Conservation (phyloP, 106 monocot species). For the Phalaenopsis aphrodite region DNA sequence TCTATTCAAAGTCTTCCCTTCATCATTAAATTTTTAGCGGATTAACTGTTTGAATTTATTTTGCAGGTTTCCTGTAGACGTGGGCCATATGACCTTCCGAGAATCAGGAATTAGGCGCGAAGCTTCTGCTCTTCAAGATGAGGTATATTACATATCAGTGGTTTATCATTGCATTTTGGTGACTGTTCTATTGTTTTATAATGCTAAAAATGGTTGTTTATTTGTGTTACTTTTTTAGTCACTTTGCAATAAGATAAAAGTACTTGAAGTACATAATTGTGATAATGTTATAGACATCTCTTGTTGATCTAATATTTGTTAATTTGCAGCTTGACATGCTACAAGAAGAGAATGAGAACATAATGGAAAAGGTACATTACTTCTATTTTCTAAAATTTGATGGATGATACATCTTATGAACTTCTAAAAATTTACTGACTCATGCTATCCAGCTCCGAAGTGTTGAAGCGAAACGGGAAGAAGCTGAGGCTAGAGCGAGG, state of each 20-base stretch:
- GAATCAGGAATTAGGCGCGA: constrained; percentile 46
- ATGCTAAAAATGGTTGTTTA: background rate
- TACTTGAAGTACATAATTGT: constrained; percentile 1
- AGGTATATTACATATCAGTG: constrained; percentile 34
- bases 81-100: constrained; percentile 23
- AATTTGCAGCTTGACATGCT: constrained; percentile 71
- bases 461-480: constrained; percentile 49
- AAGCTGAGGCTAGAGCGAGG: constrained; percentile 59
- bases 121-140: constrained; percentile 61
- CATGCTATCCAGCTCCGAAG: constrained; percentile 34
- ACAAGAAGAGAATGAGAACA: constrained; percentile 72
- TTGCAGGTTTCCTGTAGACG: constrained; percentile 41
- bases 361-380: constrained; percentile 51
- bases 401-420: background rate
- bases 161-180: background rate
- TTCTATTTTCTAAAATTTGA: background rate
- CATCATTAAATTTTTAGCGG: background rate
- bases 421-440: constrained; percentile 2
- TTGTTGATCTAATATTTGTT: constrained; percentile 3
- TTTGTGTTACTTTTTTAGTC: background rate
- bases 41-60: background rate
- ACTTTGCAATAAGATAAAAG: constrained; percentile 1
- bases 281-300: background rate
- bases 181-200: background rate
- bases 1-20: background rate